Evolutionary conservation across 2,329 filamentous ascomycete genomes (phyloP), one percentile per base, ranked within the genome.

Genomic region (Aspergillus brunneoviolaceus): DNA sequence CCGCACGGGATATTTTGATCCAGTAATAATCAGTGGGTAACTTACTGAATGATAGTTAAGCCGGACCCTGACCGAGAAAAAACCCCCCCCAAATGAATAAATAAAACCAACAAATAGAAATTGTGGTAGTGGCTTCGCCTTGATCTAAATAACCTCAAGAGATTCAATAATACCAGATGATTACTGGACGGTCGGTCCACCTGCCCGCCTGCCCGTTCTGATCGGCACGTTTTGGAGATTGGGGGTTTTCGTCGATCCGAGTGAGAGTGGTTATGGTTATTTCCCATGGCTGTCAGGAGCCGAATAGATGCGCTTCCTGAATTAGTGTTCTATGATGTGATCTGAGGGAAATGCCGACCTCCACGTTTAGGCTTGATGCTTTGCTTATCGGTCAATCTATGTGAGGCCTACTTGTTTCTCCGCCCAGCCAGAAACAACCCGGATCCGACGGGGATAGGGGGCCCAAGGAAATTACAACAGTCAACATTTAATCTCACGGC

Each of bases 191-290:
- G 31, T 52, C 51, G 39, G 31, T 52, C 51, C 51, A 52, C 51
- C 51, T 39, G 27, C 27, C 27, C 49, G 49, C 60, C 52, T 21
- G 59, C 47, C 57, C 60, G 60, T 58, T 59, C 45, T 63, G 61
- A 63, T 63, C 61, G 58, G 58, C 61, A 63, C 59, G 58, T 61
- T 63, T 63, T 21, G 55, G 49, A 52, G 58, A 42, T 60, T 53
- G 60, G 57, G 42, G 57, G 53, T 23, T 14, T 23, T 25, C 23
- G 61, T 58, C 52, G 55, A 60, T 61, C 58, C 21, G 56, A 55
- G 27, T 25, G 33, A 42, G 55, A 48, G 29, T 23, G 48, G 49
- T 51, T 57, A 51, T 57, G 48, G 35, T 55, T 55, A 57, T 51
- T 35, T 51, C 27, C 35, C 23, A 21, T 9, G 39, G 31, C 49